Evolutionary conservation across 352 stramenopile species (phyloP).

Genomic region (Globisporangium nodosum): DNA sequence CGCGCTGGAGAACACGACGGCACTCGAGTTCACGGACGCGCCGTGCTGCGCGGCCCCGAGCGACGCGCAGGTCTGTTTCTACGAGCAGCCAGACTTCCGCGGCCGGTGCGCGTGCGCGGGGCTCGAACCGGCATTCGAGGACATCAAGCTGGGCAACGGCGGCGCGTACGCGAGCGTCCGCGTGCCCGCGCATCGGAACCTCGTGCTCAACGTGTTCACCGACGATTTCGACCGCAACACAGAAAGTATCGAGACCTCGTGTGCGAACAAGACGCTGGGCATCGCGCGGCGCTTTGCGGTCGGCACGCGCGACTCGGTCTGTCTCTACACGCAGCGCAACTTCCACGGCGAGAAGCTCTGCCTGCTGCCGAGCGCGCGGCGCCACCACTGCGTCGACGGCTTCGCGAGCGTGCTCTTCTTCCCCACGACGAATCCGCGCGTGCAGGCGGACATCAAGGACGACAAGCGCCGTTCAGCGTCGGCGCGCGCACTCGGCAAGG

Average conservation of each 20-base stretch:
- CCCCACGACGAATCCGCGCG: constrained; percentile 8
- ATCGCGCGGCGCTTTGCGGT: constrained; percentile 15
- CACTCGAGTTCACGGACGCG: constrained; percentile 11
- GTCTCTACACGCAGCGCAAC: constrained; percentile 13
- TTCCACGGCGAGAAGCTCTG: constrained; percentile 21
- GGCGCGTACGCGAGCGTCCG: constrained; percentile 14
- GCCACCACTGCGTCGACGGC: constrained; percentile 13
- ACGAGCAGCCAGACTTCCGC: constrained; percentile 8
- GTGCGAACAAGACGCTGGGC: constrained; percentile 2
- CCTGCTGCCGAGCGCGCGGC: constrained; percentile 6
- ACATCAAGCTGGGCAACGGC: constrained; percentile 15
- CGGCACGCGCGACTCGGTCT: constrained; percentile 14
- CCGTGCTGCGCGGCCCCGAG: constrained; percentile 7
- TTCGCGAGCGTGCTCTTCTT: constrained; percentile 19
- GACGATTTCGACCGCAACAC: constrained; percentile 15
- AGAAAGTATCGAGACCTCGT: constrained; percentile 13
- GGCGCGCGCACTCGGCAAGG: constrained; percentile 6
- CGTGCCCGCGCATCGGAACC: constrained; percentile 4
- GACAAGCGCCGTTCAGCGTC: constrained; percentile 12
- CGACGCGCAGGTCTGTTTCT: constrained; percentile 11
- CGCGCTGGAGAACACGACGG: constrained; percentile 13
- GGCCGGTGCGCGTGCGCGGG: constrained; percentile 13
- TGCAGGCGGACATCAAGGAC: constrained; percentile 12
- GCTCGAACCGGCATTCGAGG: constrained; percentile 11
- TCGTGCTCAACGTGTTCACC: constrained; percentile 18